These are phyloP conservation scores for Lasiodiplodia hormozganensis DNA, from an alignment of 2,329 filamentous ascomycete genomes.

Conservation along the genomic window DNA sequence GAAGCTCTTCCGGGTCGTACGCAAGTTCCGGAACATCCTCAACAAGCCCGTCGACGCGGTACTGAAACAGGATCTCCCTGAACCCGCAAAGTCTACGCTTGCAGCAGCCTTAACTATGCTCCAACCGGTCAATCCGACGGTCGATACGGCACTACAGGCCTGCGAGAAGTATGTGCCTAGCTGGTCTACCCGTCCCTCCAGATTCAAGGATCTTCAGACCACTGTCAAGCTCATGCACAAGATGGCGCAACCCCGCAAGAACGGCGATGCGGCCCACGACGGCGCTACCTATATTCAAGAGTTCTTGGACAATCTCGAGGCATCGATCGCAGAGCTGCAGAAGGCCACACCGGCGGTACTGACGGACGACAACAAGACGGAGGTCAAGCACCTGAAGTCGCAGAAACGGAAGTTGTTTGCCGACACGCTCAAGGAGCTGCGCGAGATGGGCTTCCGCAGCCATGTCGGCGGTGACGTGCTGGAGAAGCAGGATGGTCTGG, in stretches of 20 bases:
- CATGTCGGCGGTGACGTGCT: slow-evolving; percentile 80
- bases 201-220: slow-evolving; percentile 73
- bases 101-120: background rate
- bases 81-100: background rate
- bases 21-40: slow-evolving; percentile 84
- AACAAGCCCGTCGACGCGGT: slow-evolving; percentile 76
- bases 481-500: slow-evolving; percentile 73
- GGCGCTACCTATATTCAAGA: slow-evolving; percentile 66
- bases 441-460: slow-evolving; percentile 87
- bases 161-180: slow-evolving; percentile 37
- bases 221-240: slow-evolving; percentile 78
- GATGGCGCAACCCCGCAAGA: slow-evolving; percentile 62
- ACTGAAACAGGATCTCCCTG: slow-evolving; percentile 34
- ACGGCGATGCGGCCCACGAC: slow-evolving; percentile 54
- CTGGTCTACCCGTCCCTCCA: slow-evolving; percentile 59
- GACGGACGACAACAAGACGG: slow-evolving; percentile 84
- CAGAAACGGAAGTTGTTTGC: slow-evolving; percentile 90
- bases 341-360: slow-evolving; percentile 82
- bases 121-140: slow-evolving; percentile 27
- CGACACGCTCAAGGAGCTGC: slow-evolving; percentile 81
- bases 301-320: slow-evolving; percentile 73
- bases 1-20: slow-evolving; percentile 88
- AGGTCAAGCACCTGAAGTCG: slow-evolving; percentile 87
- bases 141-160: slow-evolving; percentile 34
- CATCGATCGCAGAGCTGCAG: slow-evolving; percentile 74